Conservation (phyloP, 805 yeast species). For the Wickerhamomyces bovis region DNA sequence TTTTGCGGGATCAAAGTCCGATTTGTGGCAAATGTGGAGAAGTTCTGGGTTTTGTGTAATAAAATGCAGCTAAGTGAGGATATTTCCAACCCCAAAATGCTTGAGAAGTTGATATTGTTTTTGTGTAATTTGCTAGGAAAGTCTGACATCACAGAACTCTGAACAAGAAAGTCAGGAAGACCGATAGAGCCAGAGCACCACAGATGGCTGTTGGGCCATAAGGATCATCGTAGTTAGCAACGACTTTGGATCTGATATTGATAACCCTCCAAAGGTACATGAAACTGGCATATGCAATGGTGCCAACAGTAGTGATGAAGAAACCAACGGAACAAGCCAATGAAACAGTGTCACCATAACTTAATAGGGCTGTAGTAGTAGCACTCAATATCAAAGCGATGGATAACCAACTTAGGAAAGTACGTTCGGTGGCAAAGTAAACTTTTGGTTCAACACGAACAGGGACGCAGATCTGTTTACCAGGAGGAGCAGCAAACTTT, state of each 20-base stretch:
- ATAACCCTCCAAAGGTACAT: conserved; percentile 77
- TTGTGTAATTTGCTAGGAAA: neutral
- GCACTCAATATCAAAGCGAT: conserved; percentile 85
- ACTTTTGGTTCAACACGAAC: conserved; percentile 97
- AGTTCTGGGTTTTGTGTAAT: neutral
- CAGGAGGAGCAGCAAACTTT: conserved; percentile 69
- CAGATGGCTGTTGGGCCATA: conserved; percentile 86
- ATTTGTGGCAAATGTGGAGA: neutral
- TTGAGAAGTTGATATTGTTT: neutral
- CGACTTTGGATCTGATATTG: conserved; percentile 75
- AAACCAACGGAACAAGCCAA: conserved; percentile 83
- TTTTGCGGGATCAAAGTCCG: neutral
- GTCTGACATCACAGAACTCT: conserved; percentile 12
- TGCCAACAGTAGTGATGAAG: conserved; percentile 69
- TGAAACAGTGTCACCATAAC: conserved; percentile 73
- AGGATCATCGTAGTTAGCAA: conserved; percentile 80
- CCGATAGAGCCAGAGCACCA: conserved; percentile 62
- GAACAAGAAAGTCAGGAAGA: conserved; percentile 52
- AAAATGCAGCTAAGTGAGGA: too few relatives aligned
- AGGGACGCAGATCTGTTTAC: conserved; percentile 85
- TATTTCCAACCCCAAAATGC: too few relatives aligned
- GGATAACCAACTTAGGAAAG: conserved; percentile 89
- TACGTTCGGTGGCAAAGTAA: conserved; percentile 97
- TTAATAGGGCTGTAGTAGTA: conserved; percentile 79
- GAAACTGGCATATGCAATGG: conserved; percentile 65